Conservation (phyloP, 2,329 filamentous ascomycete species). For the Stachybotrys chlorohalonatus region DNA sequence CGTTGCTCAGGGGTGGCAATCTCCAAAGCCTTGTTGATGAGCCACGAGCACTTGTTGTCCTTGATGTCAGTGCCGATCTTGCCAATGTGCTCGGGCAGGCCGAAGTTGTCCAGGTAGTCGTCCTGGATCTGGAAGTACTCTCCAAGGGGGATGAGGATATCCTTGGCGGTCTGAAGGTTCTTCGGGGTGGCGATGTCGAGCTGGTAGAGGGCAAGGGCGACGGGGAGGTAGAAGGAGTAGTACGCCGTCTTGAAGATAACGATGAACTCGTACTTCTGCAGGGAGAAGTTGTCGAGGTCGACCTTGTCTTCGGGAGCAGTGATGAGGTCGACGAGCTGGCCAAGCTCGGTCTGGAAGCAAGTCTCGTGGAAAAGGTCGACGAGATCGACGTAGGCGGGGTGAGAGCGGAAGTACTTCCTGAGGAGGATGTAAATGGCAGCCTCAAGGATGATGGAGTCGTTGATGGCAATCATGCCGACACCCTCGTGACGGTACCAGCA, state of each 20-base stretch:
- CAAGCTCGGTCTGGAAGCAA: slow-evolving; percentile 88
- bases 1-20: slow-evolving; percentile 78
- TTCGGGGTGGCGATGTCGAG: slow-evolving; percentile 74
- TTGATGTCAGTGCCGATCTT: slow-evolving; percentile 99
- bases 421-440: slow-evolving; percentile 81
- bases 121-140: slow-evolving; percentile 99
- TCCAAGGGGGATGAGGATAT: slow-evolving; percentile 92
- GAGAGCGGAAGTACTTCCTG: slow-evolving; percentile 84
- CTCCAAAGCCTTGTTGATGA: slow-evolving; percentile 88
- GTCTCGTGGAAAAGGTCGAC: slow-evolving; percentile 95
- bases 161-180: slow-evolving; percentile 82
- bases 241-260: slow-evolving; percentile 99
- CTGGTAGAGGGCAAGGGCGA: slow-evolving; percentile 82
- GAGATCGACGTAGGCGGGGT: slow-evolving; percentile 83
- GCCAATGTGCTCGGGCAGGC: slow-evolving; percentile 83
- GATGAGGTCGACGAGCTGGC: slow-evolving; percentile 88
- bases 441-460: slow-evolving; percentile 96
- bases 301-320: slow-evolving; percentile 92
- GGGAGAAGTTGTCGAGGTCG: slow-evolving; percentile 88
- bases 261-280: slow-evolving; percentile 95
- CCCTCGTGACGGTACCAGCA: slow-evolving; percentile 92
- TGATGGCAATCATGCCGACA: slow-evolving; percentile 95
- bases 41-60: slow-evolving; percentile 99
- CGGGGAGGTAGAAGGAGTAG: slow-evolving; percentile 98
- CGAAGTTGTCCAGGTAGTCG: slow-evolving; percentile 98